phyloP scores from a whole-genome alignment of 2,329 filamentous ascomycete species.

The Aspergillus sp. region DNA sequence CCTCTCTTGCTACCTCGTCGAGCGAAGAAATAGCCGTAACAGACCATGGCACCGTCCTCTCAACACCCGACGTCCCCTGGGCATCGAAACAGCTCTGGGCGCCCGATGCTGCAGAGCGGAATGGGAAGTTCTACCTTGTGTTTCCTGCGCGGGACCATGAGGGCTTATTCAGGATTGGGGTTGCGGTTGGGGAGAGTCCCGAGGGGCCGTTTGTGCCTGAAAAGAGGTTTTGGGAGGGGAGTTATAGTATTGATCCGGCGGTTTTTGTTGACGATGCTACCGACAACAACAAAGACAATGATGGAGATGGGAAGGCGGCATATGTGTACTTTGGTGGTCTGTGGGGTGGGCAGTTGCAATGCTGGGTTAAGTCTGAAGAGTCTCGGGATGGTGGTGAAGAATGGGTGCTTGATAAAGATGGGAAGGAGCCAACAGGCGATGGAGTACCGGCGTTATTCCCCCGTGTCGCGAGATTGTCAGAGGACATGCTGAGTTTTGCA shows the following conservation, averaged over 20 bases:
- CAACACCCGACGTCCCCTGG: constrained; percentile 69
- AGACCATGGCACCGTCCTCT: constrained; percentile 71
- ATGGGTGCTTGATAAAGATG: constrained; percentile 59
- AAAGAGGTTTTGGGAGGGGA: constrained; percentile 63
- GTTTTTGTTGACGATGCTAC: constrained; percentile 65
- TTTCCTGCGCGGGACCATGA: constrained; percentile 73
- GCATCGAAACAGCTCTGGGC: constrained; percentile 79
- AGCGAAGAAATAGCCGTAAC: constrained; percentile 58
- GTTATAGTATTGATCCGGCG: constrained; percentile 76
- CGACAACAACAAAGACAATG: neutral
- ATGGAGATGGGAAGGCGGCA: constrained; percentile 36
- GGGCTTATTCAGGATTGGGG: constrained; percentile 72
- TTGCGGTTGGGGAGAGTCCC: constrained; percentile 63
- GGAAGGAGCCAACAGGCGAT: constrained; percentile 59
- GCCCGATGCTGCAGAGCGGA: constrained; percentile 68
- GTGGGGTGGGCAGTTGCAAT: constrained; percentile 79
- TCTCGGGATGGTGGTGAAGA: constrained; percentile 8
- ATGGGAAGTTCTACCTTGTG: constrained; percentile 73
- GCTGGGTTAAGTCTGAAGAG: constrained; percentile 68
- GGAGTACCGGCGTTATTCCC: constrained; percentile 62
- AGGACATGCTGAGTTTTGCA: constrained; percentile 66
- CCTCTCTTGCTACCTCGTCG: neutral
- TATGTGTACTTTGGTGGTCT: constrained; percentile 77
- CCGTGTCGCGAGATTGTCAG: constrained; percentile 63
- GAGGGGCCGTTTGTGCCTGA: constrained; percentile 71